Evolutionary conservation across 805 yeast genomes (phyloP).

Genomic region (Candida ipomoeae): DNA sequence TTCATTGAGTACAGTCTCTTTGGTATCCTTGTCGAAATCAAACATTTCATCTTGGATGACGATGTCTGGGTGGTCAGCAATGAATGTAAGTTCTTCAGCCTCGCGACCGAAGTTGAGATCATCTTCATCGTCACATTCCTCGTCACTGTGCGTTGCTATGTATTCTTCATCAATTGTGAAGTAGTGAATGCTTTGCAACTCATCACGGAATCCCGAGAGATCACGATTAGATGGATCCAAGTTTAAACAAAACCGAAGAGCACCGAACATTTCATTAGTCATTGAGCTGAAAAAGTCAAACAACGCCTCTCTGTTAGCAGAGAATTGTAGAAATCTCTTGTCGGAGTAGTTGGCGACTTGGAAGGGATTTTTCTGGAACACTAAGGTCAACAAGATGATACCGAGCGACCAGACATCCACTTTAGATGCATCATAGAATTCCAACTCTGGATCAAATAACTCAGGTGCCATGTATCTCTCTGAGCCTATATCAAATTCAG

Average conservation of each 20-base stretch:
- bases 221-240: constrained; percentile 86
- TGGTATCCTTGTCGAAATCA: constrained; percentile 5
- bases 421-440: constrained; percentile 70
- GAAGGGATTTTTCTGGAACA: constrained; percentile 88
- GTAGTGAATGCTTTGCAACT: constrained; percentile 54
- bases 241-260: constrained; percentile 69
- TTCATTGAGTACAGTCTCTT: not conserved
- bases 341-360: constrained; percentile 76
- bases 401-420: constrained; percentile 91
- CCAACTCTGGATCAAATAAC: constrained; percentile 57
- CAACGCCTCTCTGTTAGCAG: constrained; percentile 80
- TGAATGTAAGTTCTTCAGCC: constrained; percentile 15
- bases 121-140: constrained; percentile 33
- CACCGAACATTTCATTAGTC: constrained; percentile 84
- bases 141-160: constrained; percentile 42
- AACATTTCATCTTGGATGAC: constrained; percentile 11
- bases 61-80: constrained; percentile 3
- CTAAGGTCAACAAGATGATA: constrained; percentile 71
- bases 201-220: constrained; percentile 54
- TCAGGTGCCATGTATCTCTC: constrained; percentile 97
- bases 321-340: constrained; percentile 79
- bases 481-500: constrained; percentile 74
- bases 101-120: constrained; percentile 25
- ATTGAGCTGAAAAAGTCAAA: constrained; percentile 89
- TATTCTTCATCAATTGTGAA: constrained; percentile 78